Base-by-base conservation (phyloP, 768 basidiomycete species). In the Mycena galericulata region DNA sequence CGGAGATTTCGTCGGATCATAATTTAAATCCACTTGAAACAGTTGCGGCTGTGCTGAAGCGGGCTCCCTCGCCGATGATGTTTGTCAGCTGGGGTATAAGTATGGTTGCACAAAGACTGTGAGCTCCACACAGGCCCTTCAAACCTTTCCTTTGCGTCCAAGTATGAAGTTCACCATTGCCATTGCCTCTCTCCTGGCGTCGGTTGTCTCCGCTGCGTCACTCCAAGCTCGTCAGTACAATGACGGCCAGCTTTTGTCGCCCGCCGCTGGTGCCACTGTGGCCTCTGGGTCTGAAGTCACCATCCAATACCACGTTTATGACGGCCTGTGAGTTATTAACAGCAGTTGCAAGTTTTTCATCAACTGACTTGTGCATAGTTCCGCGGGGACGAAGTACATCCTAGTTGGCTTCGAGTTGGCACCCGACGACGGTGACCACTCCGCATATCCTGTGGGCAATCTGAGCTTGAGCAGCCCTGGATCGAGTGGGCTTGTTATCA, bases 91-190 rank as follows among this genome's bases (percentile, higher is more conserved):
- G 34, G 47, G 46, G n/a, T n/a, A 60, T 50, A 60, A 50, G 57
- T 59, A 46, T 34, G 57, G 22, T 60, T 58, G 30, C 54, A n/a
- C n/a, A n/a, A n/a, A n/a, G n/a, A n/a, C n/a, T n/a, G n/a, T n/a
- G 36, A 55, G 27, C 36, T 40, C 36, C 38, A 36, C 34, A 36
- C 34, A 14, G 27, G 29, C 24, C 49, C 36, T 32, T 61, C 26
- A 22, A 61, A 61, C 22, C 20, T 32, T 61, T 61, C n/a, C 60
- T 32, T 41, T 41, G 47, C 60, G 26, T 61, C 60, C 60, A 61
- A 61, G 34, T 51, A 61, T 61, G 60, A 61, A 61, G 60, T 61
- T 61, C 12, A 61, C 22, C 60, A 61, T 61, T 61, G 60, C 47
- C 60, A 51, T 61, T 61, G 14, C 60, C 60, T 61, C 47, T 61